Base-by-base conservation (phyloP, 768 basidiomycete species). In the Lanmaoa pseudosensibilis region DNA sequence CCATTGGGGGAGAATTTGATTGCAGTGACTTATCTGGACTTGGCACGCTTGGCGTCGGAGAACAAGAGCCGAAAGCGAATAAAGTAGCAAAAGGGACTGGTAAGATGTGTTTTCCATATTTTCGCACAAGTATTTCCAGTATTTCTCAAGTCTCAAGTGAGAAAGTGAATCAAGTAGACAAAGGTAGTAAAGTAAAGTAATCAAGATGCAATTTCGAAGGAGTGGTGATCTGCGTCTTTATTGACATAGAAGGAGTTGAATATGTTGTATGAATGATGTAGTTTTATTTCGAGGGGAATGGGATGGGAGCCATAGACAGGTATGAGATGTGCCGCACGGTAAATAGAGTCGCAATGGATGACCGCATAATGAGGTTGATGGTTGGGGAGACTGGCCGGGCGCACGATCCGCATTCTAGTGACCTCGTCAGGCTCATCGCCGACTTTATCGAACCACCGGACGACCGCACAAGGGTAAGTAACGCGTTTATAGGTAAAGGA, bases 341-440 rank as follows among this genome's bases (percentile, higher is more conserved):
- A 53, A 32, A 78, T 71, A 0, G 38, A 59, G 21, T 75, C 54
- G 1, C 74, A n/a, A 21, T 73, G 68, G 10, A 74, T 65, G 1
- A 74, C 55, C 4, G 37, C 56, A 3, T 58, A 30, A 18, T 50
- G 43, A 2, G 51, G 52, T 53, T 16, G 3, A 43, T 23, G 21
- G 48, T 64, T 7, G 15, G 52, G 34, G 23, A 47, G 34, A 32
- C 25, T 44, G 2, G 11, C 34, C 4, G 66, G 70, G 9, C 36
- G 16, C 0, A 71, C 62, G 0, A 69, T 54, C 70, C 73, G 74
- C 68, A 74, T 69, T 1, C 70, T 65, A 0, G 62, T 74, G 32
- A 34, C 44, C 2, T 54, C 25, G 32, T 72, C 65, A 1, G 73
- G 67, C 0, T 39, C 50, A 8, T 70, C 47, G 1, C 37, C 55